A percentile compares a stretch with the other conserved stretches of the same genome.
Evolutionary conservation across 2,329 filamentous ascomycete species (phyloP).

Genomic region (Seiridium cupressi): DNA sequence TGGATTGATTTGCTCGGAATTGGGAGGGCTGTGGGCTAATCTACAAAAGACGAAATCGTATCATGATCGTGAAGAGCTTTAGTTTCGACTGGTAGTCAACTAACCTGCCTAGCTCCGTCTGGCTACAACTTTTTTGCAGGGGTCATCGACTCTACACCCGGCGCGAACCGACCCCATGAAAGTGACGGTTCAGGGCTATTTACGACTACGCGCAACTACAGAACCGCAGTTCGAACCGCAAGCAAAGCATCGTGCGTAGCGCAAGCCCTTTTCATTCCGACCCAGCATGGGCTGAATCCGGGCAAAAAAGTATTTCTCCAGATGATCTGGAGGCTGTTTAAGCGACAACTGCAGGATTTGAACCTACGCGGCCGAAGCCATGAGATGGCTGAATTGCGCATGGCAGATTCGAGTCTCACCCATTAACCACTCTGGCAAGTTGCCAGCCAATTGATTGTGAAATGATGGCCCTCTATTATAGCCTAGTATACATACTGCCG

Average conservation of each 20-base stretch:
- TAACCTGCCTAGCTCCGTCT: neutral
- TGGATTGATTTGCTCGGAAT: no score
- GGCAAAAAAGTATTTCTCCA: neutral
- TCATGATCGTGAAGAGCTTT: neutral
- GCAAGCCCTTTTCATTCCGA: neutral
- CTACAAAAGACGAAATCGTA: no score
- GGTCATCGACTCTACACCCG: neutral
- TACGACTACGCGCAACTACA: neutral
- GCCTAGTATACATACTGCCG: neutral
- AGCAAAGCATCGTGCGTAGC: neutral
- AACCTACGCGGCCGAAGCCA: slow-evolving; percentile 11
- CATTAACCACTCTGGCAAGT: slow-evolving; percentile 11
- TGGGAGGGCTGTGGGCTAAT: neutral
- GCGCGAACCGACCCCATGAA: neutral
- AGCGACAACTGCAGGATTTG: slow-evolving; percentile 10
- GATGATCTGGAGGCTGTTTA: neutral
- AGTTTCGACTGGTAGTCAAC: no score
- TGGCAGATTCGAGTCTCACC: slow-evolving; percentile 8
- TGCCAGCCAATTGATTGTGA: slow-evolving; percentile 6
- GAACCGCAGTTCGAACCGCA: neutral
- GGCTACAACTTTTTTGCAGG: neutral
- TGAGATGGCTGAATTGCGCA: slow-evolving; percentile 2
- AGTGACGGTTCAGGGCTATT: no score
- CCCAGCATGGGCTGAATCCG: neutral
- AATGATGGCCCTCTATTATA: neutral